Evolutionary conservation across 768 basidiomycete genomes (phyloP).

Genomic region (Russula vinacea): DNA sequence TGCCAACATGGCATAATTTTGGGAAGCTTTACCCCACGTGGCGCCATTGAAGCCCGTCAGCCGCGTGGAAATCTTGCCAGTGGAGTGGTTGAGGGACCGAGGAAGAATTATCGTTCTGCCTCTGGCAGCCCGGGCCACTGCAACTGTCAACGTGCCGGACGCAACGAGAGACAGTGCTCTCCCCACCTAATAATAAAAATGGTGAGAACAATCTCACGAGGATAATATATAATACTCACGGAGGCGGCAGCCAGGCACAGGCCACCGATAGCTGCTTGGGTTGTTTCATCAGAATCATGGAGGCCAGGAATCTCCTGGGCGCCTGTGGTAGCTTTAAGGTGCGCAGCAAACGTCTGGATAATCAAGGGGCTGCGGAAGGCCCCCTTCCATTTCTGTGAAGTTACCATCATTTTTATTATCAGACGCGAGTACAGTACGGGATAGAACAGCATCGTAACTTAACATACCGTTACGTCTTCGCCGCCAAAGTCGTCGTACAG

Average conservation of each 20-base stretch:
- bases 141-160: neutral
- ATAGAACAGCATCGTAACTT: neutral
- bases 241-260: neutral
- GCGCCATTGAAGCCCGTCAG: neutral
- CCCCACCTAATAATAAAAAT: neutral
- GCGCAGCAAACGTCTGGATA: neutral
- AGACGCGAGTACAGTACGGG: neutral
- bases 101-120: neutral
- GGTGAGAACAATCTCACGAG: neutral
- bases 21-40: neutral
- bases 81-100: neutral
- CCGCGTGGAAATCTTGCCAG: neutral
- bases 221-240: neutral
- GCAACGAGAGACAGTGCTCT: neutral
- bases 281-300: neutral
- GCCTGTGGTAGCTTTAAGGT: neutral
- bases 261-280: neutral
- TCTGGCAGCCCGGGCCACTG: neutral
- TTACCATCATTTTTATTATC: neutral
- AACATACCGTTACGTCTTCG: neutral
- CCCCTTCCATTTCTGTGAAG: slow-evolving; percentile 4
- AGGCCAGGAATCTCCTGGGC: neutral
- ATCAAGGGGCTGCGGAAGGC: neutral
- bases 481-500: neutral
- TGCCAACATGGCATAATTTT: neutral